phyloP scores from a whole-genome alignment of 306 rosid genomes.

The Cucumis hystrix region DNA sequence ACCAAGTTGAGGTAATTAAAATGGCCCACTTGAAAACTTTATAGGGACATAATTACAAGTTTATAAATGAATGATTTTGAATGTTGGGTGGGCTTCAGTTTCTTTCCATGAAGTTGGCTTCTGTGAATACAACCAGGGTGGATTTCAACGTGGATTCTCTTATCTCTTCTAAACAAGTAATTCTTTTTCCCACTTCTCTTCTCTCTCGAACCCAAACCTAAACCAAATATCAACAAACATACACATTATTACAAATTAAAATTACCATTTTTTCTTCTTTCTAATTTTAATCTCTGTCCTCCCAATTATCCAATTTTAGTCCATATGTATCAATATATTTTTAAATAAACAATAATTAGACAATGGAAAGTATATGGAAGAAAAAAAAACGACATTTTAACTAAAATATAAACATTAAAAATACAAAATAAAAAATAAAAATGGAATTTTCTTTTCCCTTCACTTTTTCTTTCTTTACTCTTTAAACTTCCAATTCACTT shows the following conservation, averaged over 20 bases:
- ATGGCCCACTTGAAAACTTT: neutral
- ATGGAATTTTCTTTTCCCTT: neutral
- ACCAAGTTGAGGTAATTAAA: conserved; percentile 78
- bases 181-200: conserved; percentile 10
- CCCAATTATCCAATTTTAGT: too few relatives aligned
- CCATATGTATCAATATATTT: too few relatives aligned
- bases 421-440: too few relatives aligned
- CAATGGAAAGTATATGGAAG: too few relatives aligned
- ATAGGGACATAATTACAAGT: neutral
- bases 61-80: neutral
- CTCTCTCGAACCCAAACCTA: neutral
- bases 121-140: conserved; percentile 65
- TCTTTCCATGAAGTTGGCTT: conserved; percentile 86
- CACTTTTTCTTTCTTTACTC: conserved; percentile 4
- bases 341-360: too few relatives aligned
- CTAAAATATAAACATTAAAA: too few relatives aligned
- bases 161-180: conserved; percentile 64
- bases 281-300: too few relatives aligned
- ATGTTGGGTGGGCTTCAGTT: conserved; percentile 31
- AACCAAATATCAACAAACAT: too few relatives aligned
- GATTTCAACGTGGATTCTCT: conserved; percentile 53
- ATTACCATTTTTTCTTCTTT: too few relatives aligned
- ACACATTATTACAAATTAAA: too few relatives aligned
- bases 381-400: too few relatives aligned
- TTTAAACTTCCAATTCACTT: neutral